A percentile compares a stretch with the other conserved stretches of the same genome.
These are phyloP conservation scores for Triticum timopheevii DNA, from an alignment of 176 grass and related monocot species.

Conservation along the genomic window DNA sequence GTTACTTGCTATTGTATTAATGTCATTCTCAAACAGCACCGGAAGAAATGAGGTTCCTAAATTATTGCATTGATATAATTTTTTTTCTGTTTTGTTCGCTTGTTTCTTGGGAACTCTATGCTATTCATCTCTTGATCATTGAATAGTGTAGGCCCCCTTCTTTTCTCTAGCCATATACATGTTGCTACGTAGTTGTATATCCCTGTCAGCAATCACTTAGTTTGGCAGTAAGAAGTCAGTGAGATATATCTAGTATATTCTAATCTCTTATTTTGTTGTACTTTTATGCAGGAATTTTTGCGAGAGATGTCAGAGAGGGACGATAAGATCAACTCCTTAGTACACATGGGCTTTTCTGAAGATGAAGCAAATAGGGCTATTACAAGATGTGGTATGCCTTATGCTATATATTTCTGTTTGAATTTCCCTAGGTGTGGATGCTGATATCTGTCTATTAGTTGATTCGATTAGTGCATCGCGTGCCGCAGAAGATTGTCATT, in stretches of 20 bases:
- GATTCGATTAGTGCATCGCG: conserved; percentile 71
- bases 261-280: not conserved
- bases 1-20: not conserved
- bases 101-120: not conserved
- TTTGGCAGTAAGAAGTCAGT: not conserved
- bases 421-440: conserved; percentile 57
- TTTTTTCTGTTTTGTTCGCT: not conserved
- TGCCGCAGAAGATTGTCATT: conserved; percentile 20
- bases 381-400: conserved; percentile 75
- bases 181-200: not conserved
- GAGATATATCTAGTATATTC: not conserved
- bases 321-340: conserved; percentile 47
- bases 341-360: conserved; percentile 68
- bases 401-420: conserved; percentile 12
- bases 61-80: not conserved
- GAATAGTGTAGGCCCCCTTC: not conserved
- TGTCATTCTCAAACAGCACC: not conserved
- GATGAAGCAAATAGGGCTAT: conserved; percentile 36
- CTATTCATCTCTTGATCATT: too few relatives aligned
- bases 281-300: conserved; percentile 59
- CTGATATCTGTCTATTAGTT: conserved; percentile 44
- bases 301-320: conserved; percentile 55
- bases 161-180: not conserved
- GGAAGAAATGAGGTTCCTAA: not conserved
- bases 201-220: not conserved